Base-by-base conservation (phyloP, 257 asterid species). In the Eustoma russellianum region DNA sequence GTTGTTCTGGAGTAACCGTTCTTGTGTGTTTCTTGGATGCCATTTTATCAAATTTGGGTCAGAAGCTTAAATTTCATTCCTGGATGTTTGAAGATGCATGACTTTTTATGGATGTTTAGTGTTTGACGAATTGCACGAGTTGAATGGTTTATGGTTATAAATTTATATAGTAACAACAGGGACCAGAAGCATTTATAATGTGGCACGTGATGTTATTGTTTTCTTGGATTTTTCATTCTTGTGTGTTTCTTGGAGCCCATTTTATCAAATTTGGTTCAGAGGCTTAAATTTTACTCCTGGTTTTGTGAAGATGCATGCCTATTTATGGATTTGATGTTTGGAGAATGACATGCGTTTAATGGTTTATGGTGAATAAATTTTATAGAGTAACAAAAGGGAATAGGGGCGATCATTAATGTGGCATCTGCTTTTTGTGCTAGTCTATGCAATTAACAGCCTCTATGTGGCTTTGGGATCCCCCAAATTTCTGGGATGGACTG, bases 401-500 rank as follows among this genome's bases (percentile, higher is more conserved):
- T 7, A 11, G 43, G 43, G 43, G 43, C 9, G 2, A 7, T 38
- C 41, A 7, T 40, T 12, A 17, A 55, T 41, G 34, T 54, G 18
- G 13, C 30, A 1, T 7, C 11, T 17, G 58, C 12, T 9, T 56
- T 73, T n/a, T 58, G 34, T 66, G 58, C 48, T 77, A 88, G 97
- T 88, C 57, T 67, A 53, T 77, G 98, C 97, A 19, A 79, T 91
- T 55, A 77, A 72, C 60, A 79, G 81, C 72, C 73, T 91, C 15
- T 78, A 87, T 72, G 69, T 71, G 51, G 75, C 82, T 46, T 66
- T 91, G 77, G 89, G 87, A 60, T 62, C 50, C 54, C 97, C 96
- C 0, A 63, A 66, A 8, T 87, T 91, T 56, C 64, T 82, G 41
- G 94, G 89, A 30, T 91, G 98, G 97, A 33, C 77, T 19, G 96